A percentile compares a stretch with the other conserved stretches of the same genome.
Conservation (phyloP, 805 yeast genomes). For the Monosporozyma solicola region DNA sequence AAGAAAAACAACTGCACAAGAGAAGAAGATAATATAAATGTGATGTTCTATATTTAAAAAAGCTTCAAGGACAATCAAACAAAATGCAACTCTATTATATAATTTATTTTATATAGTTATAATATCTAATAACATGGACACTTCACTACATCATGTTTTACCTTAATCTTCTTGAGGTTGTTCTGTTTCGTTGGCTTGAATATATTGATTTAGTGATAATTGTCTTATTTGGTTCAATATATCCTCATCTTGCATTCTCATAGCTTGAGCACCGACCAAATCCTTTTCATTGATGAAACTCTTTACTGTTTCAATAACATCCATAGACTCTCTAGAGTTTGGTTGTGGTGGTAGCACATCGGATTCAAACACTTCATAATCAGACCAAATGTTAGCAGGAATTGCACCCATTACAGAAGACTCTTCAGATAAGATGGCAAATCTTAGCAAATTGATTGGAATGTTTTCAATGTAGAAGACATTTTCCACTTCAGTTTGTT, state of each 20-base stretch:
- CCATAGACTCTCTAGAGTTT: conserved; percentile 29
- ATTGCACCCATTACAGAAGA: conserved; percentile 60
- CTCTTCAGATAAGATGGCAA: conserved; percentile 64
- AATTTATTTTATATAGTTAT: not conserved
- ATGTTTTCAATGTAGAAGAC: conserved; percentile 28
- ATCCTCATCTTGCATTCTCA: conserved; percentile 28
- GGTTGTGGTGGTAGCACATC: conserved; percentile 62
- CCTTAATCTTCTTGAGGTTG: not conserved
- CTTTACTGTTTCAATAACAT: conserved; percentile 29
- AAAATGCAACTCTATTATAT: not conserved
- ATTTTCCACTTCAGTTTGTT: conserved; percentile 3
- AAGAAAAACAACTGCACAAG: not conserved
- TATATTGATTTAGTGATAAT: conserved; percentile 25
- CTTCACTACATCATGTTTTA: not conserved
- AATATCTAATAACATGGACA: not conserved
- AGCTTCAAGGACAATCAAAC: not conserved
- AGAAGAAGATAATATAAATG: not conserved
- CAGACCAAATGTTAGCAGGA: conserved; percentile 53
- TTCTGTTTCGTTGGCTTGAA: conserved; percentile 18
- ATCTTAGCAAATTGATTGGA: conserved; percentile 56
- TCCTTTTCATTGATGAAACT: conserved; percentile 29
- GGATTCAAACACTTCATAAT: conserved; percentile 56
- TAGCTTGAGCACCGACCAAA: conserved; percentile 18
- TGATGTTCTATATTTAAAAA: no score
- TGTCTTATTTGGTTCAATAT: conserved; percentile 26